A percentile compares a stretch with the other conserved stretches of the same genome.
Evolutionary conservation across 164 flowering plant species (phyloP).

Genomic region (Brasenia schreberi): DNA sequence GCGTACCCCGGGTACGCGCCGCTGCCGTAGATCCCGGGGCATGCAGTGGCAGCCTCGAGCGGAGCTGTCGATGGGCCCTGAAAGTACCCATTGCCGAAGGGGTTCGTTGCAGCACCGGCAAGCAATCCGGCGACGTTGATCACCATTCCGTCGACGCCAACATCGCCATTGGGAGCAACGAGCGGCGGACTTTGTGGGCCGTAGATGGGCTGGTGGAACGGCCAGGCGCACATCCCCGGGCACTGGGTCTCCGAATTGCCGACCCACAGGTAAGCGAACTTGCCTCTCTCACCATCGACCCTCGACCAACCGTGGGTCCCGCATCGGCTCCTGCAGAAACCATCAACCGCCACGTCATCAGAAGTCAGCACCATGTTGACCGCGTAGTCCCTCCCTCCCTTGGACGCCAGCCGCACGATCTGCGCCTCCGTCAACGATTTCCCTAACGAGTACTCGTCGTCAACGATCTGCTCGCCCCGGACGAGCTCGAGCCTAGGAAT

Average conservation of each 20-base stretch:
- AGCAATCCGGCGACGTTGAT: slow-evolving; percentile 38
- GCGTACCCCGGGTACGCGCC: slow-evolving; percentile 61
- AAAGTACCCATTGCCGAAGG: slow-evolving; percentile 39
- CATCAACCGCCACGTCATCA: slow-evolving; percentile 36
- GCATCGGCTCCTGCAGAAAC: slow-evolving; percentile 47
- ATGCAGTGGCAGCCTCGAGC: slow-evolving; percentile 47
- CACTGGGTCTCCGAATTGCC: slow-evolving; percentile 54
- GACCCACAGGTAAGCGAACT: slow-evolving; percentile 55
- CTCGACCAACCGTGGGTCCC: slow-evolving; percentile 37
- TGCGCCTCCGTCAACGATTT: slow-evolving; percentile 30
- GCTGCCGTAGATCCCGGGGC: slow-evolving; percentile 39
- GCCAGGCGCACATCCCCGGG: slow-evolving; percentile 62
- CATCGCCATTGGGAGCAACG: slow-evolving; percentile 46
- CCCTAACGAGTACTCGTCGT: slow-evolving; percentile 41
- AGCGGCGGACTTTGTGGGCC: slow-evolving; percentile 51
- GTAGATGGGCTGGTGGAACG: slow-evolving; percentile 53
- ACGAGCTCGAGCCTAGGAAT: slow-evolving; percentile 15
- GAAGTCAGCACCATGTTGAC: slow-evolving; percentile 48
- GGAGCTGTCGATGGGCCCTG: slow-evolving; percentile 39
- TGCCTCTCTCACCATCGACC: slow-evolving; percentile 10
- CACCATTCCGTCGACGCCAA: slow-evolving; percentile 50
- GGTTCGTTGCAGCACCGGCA: slow-evolving; percentile 53
- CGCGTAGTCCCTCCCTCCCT: slow-evolving; percentile 22
- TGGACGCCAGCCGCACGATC: slow-evolving; percentile 23
- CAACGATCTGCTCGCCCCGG: slow-evolving; percentile 29